Evolutionary conservation across 148 eudicot genomes (phyloP).

Genomic region (Rhododendron vialii): DNA sequence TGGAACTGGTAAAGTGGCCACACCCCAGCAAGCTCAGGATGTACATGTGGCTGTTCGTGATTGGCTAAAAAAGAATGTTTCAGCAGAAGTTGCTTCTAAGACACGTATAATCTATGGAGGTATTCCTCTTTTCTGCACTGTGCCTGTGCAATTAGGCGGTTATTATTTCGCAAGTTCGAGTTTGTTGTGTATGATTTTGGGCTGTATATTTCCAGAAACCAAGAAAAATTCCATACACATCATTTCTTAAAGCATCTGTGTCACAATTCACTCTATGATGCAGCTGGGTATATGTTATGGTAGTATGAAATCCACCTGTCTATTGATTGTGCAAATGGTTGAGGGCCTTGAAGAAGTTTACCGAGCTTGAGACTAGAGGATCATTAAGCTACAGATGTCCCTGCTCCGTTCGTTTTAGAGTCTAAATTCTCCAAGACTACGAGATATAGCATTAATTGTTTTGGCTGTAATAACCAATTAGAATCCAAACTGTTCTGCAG

Average conservation of each 20-base stretch:
- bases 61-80: conserved; percentile 94
- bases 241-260: background rate
- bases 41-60: conserved; percentile 88
- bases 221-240: background rate
- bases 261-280: background rate
- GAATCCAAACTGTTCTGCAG: conserved; percentile 31
- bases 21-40: conserved; percentile 97
- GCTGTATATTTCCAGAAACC: background rate
- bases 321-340: background rate
- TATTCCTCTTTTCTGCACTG: conserved; percentile 20
- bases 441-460: background rate
- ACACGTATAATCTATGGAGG: conserved; percentile 98
- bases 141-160: background rate
- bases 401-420: background rate
- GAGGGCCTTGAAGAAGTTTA: background rate
- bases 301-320: background rate
- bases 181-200: background rate
- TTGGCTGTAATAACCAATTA: background rate
- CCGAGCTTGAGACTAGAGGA: background rate
- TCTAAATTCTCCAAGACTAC: background rate
- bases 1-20: conserved; percentile 96
- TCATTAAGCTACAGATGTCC: background rate
- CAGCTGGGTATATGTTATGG: background rate
- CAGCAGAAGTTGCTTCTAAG: conserved; percentile 88
- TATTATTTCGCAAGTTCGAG: background rate